A percentile compares a stretch with the other conserved stretches of the same genome.
phyloP scores from a whole-genome alignment of 2,329 filamentous ascomycete genomes.

The Tolypocladium amazonense region DNA sequence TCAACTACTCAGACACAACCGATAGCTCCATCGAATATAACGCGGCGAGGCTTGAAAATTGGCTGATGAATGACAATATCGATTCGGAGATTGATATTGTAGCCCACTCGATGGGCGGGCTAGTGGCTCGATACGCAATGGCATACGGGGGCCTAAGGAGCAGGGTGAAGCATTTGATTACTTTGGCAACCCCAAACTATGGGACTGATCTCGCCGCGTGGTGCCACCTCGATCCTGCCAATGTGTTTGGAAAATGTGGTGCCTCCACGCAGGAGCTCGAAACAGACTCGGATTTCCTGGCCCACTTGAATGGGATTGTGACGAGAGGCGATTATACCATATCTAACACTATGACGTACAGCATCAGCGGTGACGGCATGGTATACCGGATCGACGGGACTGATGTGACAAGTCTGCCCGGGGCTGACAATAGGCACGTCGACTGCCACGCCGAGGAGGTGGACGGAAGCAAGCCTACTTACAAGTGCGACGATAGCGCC shows the following conservation, averaged over 20 bases:
- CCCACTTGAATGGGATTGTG: neutral
- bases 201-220: neutral
- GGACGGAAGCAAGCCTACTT: neutral
- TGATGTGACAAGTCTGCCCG: neutral
- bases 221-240: neutral
- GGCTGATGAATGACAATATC: neutral
- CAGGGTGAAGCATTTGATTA: neutral
- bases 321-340: neutral
- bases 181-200: neutral
- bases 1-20: neutral
- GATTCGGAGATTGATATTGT: neutral
- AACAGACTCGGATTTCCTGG: neutral
- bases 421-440: neutral
- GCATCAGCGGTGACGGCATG: neutral
- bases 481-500: neutral
- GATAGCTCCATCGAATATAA: neutral
- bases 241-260: neutral
- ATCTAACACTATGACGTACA: neutral
- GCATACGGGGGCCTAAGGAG: neutral
- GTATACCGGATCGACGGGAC: neutral
- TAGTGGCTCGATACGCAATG: neutral
- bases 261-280: neutral
- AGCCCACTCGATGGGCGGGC: neutral
- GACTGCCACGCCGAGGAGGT: neutral
- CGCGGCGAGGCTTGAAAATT: neutral